These are phyloP conservation scores for Colletotrichum sojae DNA, from an alignment of 2,329 filamentous ascomycete genomes.

Conservation along the genomic window DNA sequence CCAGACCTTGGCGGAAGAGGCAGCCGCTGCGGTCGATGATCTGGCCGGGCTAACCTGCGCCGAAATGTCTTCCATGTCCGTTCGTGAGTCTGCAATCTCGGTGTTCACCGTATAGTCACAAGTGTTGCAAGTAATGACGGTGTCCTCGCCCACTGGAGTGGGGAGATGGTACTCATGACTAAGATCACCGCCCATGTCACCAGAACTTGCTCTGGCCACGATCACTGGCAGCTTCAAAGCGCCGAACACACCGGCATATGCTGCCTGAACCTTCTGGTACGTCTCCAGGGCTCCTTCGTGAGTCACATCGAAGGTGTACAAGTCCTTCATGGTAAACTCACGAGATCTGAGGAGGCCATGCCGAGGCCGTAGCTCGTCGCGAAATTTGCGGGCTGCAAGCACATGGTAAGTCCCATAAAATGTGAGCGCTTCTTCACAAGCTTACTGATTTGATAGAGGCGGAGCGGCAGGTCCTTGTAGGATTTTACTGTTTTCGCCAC, in stretches of 20 bases:
- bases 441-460: conserved; percentile 90
- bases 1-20: conserved; percentile 62
- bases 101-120: conserved; percentile 90
- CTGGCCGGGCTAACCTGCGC: conserved; percentile 32
- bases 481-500: conserved; percentile 82
- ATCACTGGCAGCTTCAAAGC: conserved; percentile 88
- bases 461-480: conserved; percentile 87
- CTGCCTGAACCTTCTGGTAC: conserved; percentile 80
- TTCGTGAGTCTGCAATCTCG: conserved; percentile 75
- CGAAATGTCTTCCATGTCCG: neutral
- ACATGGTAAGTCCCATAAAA: conserved; percentile 18
- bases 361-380: conserved; percentile 90
- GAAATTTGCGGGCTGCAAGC: conserved; percentile 85
- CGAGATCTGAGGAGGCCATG: conserved; percentile 89
- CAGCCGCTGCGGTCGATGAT: conserved; percentile 45
- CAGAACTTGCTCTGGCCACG: conserved; percentile 90
- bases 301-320: conserved; percentile 92
- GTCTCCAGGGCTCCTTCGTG: conserved; percentile 80
- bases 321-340: conserved; percentile 98
- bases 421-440: conserved; percentile 8
- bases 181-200: conserved; percentile 93
- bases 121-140: conserved; percentile 79
- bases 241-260: conserved; percentile 84
- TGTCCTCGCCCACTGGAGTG: conserved; percentile 86
- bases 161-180: conserved; percentile 97